phyloP scores from a whole-genome alignment of 192 early-diverging fungal species.

The Mortierella antarctica region DNA sequence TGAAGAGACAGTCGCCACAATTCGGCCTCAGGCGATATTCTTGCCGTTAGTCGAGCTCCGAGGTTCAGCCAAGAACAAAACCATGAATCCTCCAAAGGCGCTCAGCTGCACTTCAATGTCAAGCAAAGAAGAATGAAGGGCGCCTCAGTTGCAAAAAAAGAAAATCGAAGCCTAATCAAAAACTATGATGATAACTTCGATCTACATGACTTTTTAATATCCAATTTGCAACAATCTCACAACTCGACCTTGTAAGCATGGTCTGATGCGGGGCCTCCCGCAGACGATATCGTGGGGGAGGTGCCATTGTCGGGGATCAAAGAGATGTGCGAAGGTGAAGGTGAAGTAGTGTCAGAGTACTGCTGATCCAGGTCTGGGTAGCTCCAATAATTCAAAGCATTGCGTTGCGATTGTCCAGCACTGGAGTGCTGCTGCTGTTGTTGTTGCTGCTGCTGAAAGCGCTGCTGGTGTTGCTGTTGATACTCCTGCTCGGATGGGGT shows the following conservation, averaged over 20 bases:
- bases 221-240: neutral
- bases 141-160: neutral
- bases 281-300: neutral
- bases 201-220: neutral
- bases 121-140: neutral
- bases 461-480: conserved; percentile 4
- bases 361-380: conserved; percentile 5
- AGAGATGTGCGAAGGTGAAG: conserved; percentile 20
- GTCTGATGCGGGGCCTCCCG: neutral
- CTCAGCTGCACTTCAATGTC: neutral
- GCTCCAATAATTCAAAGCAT: conserved; percentile 5
- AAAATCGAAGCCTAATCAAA: no score
- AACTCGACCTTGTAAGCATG: conserved; percentile 24
- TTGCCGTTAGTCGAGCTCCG: no score
- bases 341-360: neutral
- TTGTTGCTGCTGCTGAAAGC: conserved; percentile 7
- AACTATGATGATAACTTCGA: neutral
- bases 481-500: conserved; percentile 25
- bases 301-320: neutral
- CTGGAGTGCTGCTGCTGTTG: neutral
- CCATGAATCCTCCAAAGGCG: no score
- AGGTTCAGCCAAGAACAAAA: no score
- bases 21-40: no score
- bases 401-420: neutral
- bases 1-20: no score